Evolutionary conservation across 2,329 filamentous ascomycete genomes (phyloP).

Genomic region (Massarina eburnea): DNA sequence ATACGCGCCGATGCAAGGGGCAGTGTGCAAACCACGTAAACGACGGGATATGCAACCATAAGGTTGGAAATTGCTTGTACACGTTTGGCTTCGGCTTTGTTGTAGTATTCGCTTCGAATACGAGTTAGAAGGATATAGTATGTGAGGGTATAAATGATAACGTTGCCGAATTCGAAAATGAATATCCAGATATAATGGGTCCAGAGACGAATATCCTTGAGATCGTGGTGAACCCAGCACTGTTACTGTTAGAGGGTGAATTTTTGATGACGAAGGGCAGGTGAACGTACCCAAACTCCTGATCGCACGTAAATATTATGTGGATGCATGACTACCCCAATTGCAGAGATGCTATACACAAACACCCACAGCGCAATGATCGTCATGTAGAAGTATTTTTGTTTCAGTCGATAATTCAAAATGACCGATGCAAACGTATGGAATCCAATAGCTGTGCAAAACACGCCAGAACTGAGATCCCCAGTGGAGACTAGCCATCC

Average conservation of each 20-base stretch:
- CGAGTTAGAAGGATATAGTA: slow-evolving; percentile 44
- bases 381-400: slow-evolving; percentile 52
- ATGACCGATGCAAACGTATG: slow-evolving; percentile 69
- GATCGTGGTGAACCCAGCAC: slow-evolving; percentile 66
- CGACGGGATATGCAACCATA: slow-evolving; percentile 67
- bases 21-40: slow-evolving; percentile 69
- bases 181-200: slow-evolving; percentile 70
- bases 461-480: slow-evolving; percentile 66
- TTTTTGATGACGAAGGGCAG: not conserved
- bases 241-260: slow-evolving; percentile 13
- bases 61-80: slow-evolving; percentile 54
- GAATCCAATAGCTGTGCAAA: slow-evolving; percentile 65
- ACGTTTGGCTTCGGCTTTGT: slow-evolving; percentile 32
- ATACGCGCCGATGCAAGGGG: slow-evolving; percentile 67
- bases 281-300: slow-evolving; percentile 56
- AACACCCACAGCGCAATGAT: slow-evolving; percentile 61
- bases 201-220: slow-evolving; percentile 58
- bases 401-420: slow-evolving; percentile 55
- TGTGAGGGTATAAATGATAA: slow-evolving; percentile 52
- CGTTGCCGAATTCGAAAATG: slow-evolving; percentile 54
- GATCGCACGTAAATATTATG: slow-evolving; percentile 62
- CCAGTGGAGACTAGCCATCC: slow-evolving; percentile 70
- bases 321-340: slow-evolving; percentile 51
- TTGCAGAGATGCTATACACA: slow-evolving; percentile 58
- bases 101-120: slow-evolving; percentile 42